Evolutionary conservation across 495 filamentous ascomycete species (phyloP).

Genomic region (Achaetomiella virescens): DNA sequence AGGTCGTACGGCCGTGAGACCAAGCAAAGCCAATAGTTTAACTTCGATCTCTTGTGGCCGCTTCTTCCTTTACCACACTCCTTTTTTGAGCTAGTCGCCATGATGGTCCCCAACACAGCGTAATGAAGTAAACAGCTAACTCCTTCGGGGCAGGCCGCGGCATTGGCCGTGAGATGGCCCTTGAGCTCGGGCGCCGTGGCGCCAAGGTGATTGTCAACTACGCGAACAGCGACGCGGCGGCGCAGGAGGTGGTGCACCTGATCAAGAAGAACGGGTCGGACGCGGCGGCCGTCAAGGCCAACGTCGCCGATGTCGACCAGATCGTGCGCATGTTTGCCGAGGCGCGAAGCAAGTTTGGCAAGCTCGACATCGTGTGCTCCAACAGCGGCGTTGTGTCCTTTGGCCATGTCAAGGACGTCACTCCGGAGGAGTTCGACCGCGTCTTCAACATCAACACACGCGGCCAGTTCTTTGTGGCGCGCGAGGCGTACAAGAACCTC

Average conservation of each 20-base stretch:
- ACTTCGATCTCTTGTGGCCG: not conserved
- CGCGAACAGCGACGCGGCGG: constrained; percentile 52
- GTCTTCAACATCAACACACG: constrained; percentile 74
- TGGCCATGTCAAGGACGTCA: constrained; percentile 62
- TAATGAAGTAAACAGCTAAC: not conserved
- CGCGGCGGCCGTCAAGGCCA: constrained; percentile 65
- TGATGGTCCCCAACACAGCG: not conserved
- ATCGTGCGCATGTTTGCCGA: constrained; percentile 48
- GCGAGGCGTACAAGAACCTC: constrained; percentile 60
- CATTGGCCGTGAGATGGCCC: constrained; percentile 69
- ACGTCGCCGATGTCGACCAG: constrained; percentile 62
- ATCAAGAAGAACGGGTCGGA: constrained; percentile 53
- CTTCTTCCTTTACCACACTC: not conserved
- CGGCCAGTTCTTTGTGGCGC: constrained; percentile 76
- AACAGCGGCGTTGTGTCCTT: constrained; percentile 62
- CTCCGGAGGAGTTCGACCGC: constrained; percentile 66
- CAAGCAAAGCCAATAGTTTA: not conserved
- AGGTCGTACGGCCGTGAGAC: not conserved
- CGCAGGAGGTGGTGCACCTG: constrained; percentile 55
- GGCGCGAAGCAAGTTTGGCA: constrained; percentile 54
- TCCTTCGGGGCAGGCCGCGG: constrained; percentile 48
- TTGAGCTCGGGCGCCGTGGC: constrained; percentile 71
- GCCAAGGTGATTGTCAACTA: constrained; percentile 76
- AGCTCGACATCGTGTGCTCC: constrained; percentile 66
- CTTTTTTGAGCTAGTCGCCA: not conserved